These are phyloP conservation scores for Bipolaris cookei DNA, from an alignment of 2,329 filamentous ascomycete genomes.

Conservation along the genomic window DNA sequence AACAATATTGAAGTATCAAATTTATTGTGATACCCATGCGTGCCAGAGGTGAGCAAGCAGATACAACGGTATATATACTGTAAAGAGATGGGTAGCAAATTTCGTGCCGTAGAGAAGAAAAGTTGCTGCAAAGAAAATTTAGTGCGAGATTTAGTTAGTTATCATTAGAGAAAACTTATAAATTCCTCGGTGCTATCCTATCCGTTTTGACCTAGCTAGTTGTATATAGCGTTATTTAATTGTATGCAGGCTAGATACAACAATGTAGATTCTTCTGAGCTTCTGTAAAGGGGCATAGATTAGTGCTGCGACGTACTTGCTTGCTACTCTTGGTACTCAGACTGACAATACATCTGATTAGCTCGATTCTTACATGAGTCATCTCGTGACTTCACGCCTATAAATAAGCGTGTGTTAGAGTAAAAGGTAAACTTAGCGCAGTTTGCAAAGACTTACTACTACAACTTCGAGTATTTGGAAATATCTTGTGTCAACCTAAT, in stretches of 20 bases:
- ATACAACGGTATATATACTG: conserved; percentile 10
- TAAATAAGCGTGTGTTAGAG: conserved; percentile 8
- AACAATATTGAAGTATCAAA: conserved; percentile 1
- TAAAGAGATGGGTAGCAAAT: conserved; percentile 10
- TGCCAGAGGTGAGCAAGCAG: conserved; percentile 6
- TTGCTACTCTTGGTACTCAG: conserved; percentile 9
- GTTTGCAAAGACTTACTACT: conserved; percentile 5
- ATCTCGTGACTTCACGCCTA: conserved; percentile 3
- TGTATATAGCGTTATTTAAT: not conserved
- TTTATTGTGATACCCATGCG: conserved; percentile 6
- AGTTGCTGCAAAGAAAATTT: too few species aligned
- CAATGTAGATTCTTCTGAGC: not conserved
- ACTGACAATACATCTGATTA: not conserved
- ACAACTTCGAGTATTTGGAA: conserved; percentile 4
- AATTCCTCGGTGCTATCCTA: not conserved
- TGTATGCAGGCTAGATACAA: not conserved
- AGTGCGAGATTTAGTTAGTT: not conserved
- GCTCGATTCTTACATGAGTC: conserved; percentile 8
- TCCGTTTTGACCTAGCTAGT: not conserved
- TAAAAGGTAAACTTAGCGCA: not conserved
- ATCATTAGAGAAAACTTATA: conserved; percentile 4
- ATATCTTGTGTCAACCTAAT: not conserved
- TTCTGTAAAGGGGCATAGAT: conserved; percentile 2
- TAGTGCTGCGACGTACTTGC: conserved; percentile 4
- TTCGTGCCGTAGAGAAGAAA: conserved; percentile 2